These are phyloP conservation scores for Cupressus sempervirens DNA, from an alignment of 75 land plant genomes.

Conservation along the genomic window DNA sequence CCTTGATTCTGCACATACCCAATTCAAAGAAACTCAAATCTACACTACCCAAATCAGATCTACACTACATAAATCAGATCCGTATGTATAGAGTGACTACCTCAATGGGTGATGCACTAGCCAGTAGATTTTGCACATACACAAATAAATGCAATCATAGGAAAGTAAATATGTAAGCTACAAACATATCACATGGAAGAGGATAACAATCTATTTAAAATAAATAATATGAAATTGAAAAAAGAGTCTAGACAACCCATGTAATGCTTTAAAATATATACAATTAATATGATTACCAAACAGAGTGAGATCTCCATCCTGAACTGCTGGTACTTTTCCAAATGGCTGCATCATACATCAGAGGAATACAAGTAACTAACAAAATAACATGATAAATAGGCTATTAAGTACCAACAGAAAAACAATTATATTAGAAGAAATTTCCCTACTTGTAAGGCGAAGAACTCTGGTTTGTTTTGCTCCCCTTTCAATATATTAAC, in stretches of 20 bases:
- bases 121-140: neutral
- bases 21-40: neutral
- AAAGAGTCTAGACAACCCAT: neutral
- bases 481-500: conserved; percentile 39
- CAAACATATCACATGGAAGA: neutral
- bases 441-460: conserved; percentile 30
- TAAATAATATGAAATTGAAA: no score
- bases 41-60: neutral
- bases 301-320: conserved; percentile 45
- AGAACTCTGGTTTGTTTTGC: conserved; percentile 47
- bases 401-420: no score
- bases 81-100: no score
- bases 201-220: neutral
- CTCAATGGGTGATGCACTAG: neutral
- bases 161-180: no score
- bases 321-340: conserved; percentile 49
- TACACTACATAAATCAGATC: no score
- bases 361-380: neutral
- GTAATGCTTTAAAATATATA: neutral
- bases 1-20: no score
- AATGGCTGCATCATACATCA: conserved; percentile 34
- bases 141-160: neutral
- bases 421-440: neutral
- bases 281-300: conserved; percentile 32
- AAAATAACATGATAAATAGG: no score